These are phyloP conservation scores for Emericellopsis atlantica DNA, from an alignment of 2,329 filamentous ascomycete species.

Conservation along the genomic window DNA sequence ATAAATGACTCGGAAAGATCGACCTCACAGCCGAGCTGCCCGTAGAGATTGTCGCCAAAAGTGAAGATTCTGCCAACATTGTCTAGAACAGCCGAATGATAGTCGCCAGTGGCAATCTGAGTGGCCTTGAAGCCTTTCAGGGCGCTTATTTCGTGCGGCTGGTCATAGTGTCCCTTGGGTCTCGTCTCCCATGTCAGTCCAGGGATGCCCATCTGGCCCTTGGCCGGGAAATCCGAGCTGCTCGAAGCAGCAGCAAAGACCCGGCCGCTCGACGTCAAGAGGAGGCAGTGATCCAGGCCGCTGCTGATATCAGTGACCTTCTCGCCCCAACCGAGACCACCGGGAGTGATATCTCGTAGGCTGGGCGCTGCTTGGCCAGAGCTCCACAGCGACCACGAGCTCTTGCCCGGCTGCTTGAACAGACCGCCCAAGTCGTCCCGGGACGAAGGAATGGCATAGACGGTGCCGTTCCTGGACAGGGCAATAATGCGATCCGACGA, in stretches of 20 bases:
- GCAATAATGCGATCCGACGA: constrained; percentile 77
- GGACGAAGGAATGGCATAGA: constrained; percentile 77
- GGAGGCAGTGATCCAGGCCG: constrained; percentile 74
- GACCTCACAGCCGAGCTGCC: constrained; percentile 79
- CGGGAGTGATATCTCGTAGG: constrained; percentile 61
- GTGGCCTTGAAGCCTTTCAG: constrained; percentile 59
- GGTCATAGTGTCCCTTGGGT: constrained; percentile 66
- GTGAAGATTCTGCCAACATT: constrained; percentile 65
- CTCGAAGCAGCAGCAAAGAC: constrained; percentile 83
- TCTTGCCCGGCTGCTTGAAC: constrained; percentile 44
- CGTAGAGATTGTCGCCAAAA: constrained; percentile 83
- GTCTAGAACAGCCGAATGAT: constrained; percentile 72
- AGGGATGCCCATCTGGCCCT: constrained; percentile 78
- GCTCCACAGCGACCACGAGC: constrained; percentile 63
- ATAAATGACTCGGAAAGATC: constrained; percentile 47
- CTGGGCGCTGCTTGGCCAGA: constrained; percentile 34
- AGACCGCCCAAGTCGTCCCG: constrained; percentile 56
- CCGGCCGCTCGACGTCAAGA: constrained; percentile 74
- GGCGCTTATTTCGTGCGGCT: constrained; percentile 64
- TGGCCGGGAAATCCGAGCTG: constrained; percentile 62
- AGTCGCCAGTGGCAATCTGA: constrained; percentile 73
- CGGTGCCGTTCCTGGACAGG: constrained; percentile 57
- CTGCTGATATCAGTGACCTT: constrained; percentile 61
- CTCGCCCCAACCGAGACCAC: constrained; percentile 53
- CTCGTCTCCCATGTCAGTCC: constrained; percentile 70